These are phyloP conservation scores for Puccinia triticina DNA, from an alignment of 1,284 basidiomycete species.

Conservation along the genomic window DNA sequence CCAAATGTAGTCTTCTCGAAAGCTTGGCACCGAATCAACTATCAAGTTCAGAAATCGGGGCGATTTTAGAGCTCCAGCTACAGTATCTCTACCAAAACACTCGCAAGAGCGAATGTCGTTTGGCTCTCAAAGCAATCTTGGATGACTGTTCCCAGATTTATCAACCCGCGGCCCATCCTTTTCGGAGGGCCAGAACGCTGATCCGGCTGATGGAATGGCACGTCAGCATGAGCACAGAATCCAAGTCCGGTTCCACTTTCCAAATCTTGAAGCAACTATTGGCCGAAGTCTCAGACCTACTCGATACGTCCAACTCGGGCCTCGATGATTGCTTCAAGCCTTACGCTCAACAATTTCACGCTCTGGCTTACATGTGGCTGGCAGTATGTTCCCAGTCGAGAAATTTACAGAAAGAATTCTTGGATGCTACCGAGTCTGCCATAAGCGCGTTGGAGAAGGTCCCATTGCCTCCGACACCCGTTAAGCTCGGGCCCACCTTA, in stretches of 20 bases:
- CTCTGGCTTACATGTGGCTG: conserved; percentile 41
- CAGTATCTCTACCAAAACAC: conserved; percentile 42
- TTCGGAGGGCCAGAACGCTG: conserved; percentile 44
- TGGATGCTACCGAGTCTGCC: conserved; percentile 27
- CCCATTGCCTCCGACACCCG: conserved; percentile 12
- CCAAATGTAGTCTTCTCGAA: conserved; percentile 43
- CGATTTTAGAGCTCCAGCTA: conserved; percentile 48
- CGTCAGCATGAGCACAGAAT: conserved; percentile 34
- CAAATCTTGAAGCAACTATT: conserved; percentile 17
- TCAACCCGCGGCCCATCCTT: conserved; percentile 18
- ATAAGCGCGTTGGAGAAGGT: conserved; percentile 31
- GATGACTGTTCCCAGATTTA: conserved; percentile 42
- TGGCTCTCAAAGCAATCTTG: conserved; percentile 29
- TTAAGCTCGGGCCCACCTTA: background rate
- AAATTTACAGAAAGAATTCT: conserved; percentile 14
- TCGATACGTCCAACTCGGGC: conserved; percentile 14
- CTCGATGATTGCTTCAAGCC: conserved; percentile 25
- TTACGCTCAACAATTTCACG: conserved; percentile 32
- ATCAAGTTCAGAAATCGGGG: conserved; percentile 29
- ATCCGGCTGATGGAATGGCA: conserved; percentile 48
- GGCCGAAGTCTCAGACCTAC: conserved; percentile 30
- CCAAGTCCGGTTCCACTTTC: conserved; percentile 15
- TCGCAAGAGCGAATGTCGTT: conserved; percentile 37
- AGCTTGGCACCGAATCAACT: conserved; percentile 18
- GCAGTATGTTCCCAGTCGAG: conserved; percentile 36